A percentile compares a stretch with the other conserved stretches of the same genome.
phyloP scores from a whole-genome alignment of 257 asterid genomes.

The Nemophila menziesii region DNA sequence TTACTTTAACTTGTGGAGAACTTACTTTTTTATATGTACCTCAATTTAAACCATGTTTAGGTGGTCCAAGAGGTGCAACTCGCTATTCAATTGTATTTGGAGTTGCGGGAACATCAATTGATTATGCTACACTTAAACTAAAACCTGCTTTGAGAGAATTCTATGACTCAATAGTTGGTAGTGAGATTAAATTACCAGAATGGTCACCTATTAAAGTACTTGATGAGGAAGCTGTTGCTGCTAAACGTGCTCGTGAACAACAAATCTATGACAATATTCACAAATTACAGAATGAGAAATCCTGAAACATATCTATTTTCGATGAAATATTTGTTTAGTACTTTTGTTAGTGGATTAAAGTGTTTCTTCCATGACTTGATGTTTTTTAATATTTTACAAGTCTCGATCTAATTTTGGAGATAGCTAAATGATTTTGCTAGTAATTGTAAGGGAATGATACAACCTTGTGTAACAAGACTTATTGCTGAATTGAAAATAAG shows the following conservation, averaged over 20 bases:
- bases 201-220: conserved; percentile 88
- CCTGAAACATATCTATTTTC: conserved; percentile 19
- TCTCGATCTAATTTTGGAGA: too few species aligned
- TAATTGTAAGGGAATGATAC: too few species aligned
- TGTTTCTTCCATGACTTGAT: too few species aligned
- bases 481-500: too few species aligned
- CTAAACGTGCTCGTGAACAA: conserved; percentile 65
- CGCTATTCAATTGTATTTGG: conserved; percentile 70
- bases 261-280: conserved; percentile 41
- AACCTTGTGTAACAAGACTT: too few species aligned
- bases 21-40: too few species aligned
- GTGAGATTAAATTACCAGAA: conserved; percentile 55
- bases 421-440: too few species aligned
- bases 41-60: conserved; percentile 18
- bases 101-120: conserved; percentile 70
- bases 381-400: too few species aligned
- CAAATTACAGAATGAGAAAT: conserved; percentile 51
- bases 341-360: neutral
- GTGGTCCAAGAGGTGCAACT: conserved; percentile 67
- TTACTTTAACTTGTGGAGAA: too few species aligned
- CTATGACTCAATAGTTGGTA: conserved; percentile 15
- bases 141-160: conserved; percentile 38
- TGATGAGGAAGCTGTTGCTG: conserved; percentile 88
- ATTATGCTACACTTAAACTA: conserved; percentile 47
- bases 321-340: neutral